phyloP scores from a whole-genome alignment of 495 filamentous ascomycete species.

The Talaromyces nanjingensis region DNA sequence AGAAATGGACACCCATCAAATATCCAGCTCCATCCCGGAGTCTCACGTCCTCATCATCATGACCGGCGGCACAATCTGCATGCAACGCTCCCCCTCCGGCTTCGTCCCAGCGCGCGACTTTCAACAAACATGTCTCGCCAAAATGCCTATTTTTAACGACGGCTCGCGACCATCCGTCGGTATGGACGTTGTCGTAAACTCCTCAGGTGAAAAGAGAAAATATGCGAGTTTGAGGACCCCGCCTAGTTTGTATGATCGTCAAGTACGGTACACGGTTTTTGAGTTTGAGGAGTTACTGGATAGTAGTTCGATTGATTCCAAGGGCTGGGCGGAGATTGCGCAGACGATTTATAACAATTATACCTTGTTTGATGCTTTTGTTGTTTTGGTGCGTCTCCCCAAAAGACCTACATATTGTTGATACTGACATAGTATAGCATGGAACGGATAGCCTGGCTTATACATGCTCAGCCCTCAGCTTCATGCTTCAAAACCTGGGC shows the following conservation, averaged over 20 bases:
- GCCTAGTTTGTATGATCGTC: constrained; percentile 68
- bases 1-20: constrained; percentile 23
- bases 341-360: constrained; percentile 67
- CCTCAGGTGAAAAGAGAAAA: constrained; percentile 30
- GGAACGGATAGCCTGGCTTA: constrained; percentile 93
- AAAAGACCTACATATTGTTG: neutral
- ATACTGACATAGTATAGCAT: constrained; percentile 36
- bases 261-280: constrained; percentile 77
- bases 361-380: constrained; percentile 86
- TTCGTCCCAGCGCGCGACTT: constrained; percentile 73
- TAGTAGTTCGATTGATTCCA: constrained; percentile 83
- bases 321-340: constrained; percentile 87
- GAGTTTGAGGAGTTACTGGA: constrained; percentile 87
- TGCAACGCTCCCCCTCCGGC: constrained; percentile 64
- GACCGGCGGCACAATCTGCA: constrained; percentile 96
- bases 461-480: constrained; percentile 84
- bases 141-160: constrained; percentile 87
- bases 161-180: constrained; percentile 50
- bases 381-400: constrained; percentile 51
- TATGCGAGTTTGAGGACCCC: constrained; percentile 70
- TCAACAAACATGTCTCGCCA: constrained; percentile 72
- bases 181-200: constrained; percentile 48
- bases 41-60: constrained; percentile 83
- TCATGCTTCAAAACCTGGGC: constrained; percentile 88
- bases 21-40: constrained; percentile 41